These are phyloP conservation scores for Pterocarpus macrocarpus DNA, from an alignment of 306 rosid species.

Conservation along the genomic window DNA sequence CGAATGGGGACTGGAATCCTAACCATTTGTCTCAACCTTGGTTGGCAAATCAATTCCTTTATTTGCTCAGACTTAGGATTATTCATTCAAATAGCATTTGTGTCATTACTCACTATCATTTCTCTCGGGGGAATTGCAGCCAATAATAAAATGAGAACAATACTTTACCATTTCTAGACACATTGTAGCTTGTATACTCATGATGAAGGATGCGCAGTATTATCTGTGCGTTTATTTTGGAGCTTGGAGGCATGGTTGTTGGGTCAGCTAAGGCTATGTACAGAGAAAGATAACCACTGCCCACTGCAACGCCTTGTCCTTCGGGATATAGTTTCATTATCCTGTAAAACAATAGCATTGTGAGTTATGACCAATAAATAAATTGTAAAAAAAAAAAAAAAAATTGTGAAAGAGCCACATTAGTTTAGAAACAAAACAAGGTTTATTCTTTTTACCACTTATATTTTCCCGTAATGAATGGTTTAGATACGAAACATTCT, in stretches of 20 bases:
- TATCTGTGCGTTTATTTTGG: conserved; percentile 58
- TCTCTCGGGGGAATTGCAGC: neutral
- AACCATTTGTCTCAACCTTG: no score
- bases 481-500: conserved; percentile 47
- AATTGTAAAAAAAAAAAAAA: neutral
- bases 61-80: neutral
- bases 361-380: neutral
- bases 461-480: conserved; percentile 59
- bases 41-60: no score
- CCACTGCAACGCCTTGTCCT: conserved; percentile 55
- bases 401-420: no score
- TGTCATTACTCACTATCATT: no score
- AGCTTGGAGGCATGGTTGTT: conserved; percentile 41
- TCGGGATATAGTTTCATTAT: conserved; percentile 66
- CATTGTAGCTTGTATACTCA: conserved; percentile 11
- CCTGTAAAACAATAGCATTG: conserved; percentile 49
- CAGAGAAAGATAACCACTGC: conserved; percentile 53
- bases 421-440: conserved; percentile 14
- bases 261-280: conserved; percentile 60
- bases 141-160: conserved; percentile 1
- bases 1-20: no score
- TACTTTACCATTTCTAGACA: conserved; percentile 49
- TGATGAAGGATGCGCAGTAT: conserved; percentile 60
- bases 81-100: no score
- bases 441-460: conserved; percentile 59